Evolutionary conservation across 2,329 filamentous ascomycete genomes (phyloP), one percentile per base, ranked within the genome.

Genomic region (Aureobasidium musti): DNA sequence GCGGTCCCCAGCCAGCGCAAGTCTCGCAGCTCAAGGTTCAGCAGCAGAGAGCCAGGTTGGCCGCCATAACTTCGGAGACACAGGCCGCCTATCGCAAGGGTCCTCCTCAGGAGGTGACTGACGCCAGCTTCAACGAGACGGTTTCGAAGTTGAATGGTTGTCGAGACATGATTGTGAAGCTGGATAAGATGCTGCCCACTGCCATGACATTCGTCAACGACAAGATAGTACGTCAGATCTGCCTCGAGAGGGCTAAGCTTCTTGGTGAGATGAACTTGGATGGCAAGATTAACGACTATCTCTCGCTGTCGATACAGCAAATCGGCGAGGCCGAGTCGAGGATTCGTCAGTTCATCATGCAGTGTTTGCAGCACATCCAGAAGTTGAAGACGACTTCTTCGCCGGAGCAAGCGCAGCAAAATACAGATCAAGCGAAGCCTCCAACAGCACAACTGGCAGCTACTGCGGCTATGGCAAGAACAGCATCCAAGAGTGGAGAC

Each of bases 261-360:
- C 68, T 72, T 14, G 64, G 67, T 19, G 73, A 75, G 67, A 75
- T 70, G 45, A 69, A 72, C 26, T 57, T 69, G 14, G 67, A 70
- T 43, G 72, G 71, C 14, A 72, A 68, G 5, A 59, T 76, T 61
- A 74, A 72, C 39, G 71, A 70, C 3, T 73, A 72, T 47, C 68
- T 76, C 57, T 72, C 72, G 11, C 65, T 77, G 3, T 68, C 67
- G 17, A 61, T 69, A 35, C 61, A 71, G 41, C 69, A 75, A 39
- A 52, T 76, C 49, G 63, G 67, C 21, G 68, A 73, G 21, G 69
- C 73, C 45, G 70, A 74, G 63, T 54, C 56, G 3, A 39, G 67
- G 6, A 65, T 75, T 26, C 64, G 67, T 26, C 61, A 63, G 3
- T 72, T 73, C 64, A 67, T 77, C 21, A 73, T 73, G 69, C 64